Percentiles rank a stretch among this genome's conserved stretches.
Conservation (phyloP, 2,329 filamentous ascomycete species). For the Colletotrichum spinosum region DNA sequence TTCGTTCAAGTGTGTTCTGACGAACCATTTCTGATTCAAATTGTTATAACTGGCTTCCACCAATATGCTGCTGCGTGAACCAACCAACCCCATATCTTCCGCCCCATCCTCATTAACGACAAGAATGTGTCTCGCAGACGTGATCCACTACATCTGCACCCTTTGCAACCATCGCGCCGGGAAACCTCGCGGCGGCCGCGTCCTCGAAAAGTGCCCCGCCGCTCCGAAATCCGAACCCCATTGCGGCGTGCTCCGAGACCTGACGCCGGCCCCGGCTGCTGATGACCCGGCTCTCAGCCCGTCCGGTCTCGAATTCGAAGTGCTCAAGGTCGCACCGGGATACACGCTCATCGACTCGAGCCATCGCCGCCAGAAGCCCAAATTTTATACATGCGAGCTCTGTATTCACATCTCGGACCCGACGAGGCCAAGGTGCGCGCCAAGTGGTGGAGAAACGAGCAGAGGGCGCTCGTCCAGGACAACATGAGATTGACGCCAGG, state of each 20-base stretch:
- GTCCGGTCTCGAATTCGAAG: slow-evolving; percentile 23
- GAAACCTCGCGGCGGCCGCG: slow-evolving; percentile 9
- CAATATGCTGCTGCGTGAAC: too few relatives aligned
- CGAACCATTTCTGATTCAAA: too few relatives aligned
- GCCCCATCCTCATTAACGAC: too few relatives aligned
- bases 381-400: slow-evolving; percentile 10
- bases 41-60: too few relatives aligned
- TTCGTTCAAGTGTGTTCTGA: too few relatives aligned
- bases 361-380: slow-evolving; percentile 18
- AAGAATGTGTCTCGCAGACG: slow-evolving; percentile 15
- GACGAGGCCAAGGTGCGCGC: slow-evolving; percentile 10
- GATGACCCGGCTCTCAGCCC: slow-evolving; percentile 18
- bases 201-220: slow-evolving; percentile 15
- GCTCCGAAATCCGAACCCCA: slow-evolving; percentile 7
- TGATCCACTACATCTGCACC: slow-evolving; percentile 7
- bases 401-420: slow-evolving; percentile 25
- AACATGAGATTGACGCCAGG: slow-evolving; percentile 5
- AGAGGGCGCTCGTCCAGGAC: not conserved
- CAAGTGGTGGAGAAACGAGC: slow-evolving; percentile 19
- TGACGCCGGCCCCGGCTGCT: slow-evolving; percentile 1
- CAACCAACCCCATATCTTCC: too few relatives aligned
- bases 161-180: slow-evolving; percentile 23
- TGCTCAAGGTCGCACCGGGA: slow-evolving; percentile 10
- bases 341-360: slow-evolving; percentile 7
- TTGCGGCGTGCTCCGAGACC: slow-evolving; percentile 13